Conservation (phyloP, 2,329 filamentous ascomycete species). For the Diaporthe sp. region DNA sequence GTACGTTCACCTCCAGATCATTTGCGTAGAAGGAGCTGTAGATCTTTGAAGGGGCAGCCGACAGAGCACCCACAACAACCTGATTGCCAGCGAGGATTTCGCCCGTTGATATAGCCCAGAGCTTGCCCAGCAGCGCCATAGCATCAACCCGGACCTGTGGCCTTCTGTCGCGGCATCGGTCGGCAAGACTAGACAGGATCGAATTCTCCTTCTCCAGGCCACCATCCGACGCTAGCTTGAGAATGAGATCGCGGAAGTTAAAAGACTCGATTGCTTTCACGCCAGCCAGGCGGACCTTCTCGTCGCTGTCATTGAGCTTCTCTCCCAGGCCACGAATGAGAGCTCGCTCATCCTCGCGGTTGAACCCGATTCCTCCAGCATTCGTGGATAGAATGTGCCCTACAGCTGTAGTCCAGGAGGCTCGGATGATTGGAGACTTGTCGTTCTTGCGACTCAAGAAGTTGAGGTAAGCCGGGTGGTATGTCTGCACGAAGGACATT, state of each 20-base stretch:
- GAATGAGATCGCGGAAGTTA: conserved; percentile 81
- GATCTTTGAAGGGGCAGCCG: conserved; percentile 84
- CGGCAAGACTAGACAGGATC: conserved; percentile 82
- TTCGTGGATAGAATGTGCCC: conserved; percentile 92
- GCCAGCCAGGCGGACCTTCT: conserved; percentile 90
- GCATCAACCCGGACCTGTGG: conserved; percentile 84
- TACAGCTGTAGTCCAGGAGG: conserved; percentile 85
- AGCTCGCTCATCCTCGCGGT: conserved; percentile 80
- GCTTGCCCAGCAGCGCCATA: conserved; percentile 83
- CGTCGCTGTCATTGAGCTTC: conserved; percentile 88
- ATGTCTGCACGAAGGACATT: conserved; percentile 87
- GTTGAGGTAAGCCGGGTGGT: conserved; percentile 81
- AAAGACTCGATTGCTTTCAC: conserved; percentile 86
- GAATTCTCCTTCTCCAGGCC: conserved; percentile 81
- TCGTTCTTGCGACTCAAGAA: conserved; percentile 90
- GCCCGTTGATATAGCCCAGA: conserved; percentile 94
- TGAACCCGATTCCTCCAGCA: conserved; percentile 88
- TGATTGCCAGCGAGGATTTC: conserved; percentile 89
- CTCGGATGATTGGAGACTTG: conserved; percentile 83
- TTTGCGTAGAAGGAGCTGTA: conserved; percentile 92
- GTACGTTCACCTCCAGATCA: conserved; percentile 83
- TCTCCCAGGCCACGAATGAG: conserved; percentile 81
- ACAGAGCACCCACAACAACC: conserved; percentile 77
- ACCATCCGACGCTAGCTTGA: conserved; percentile 82
- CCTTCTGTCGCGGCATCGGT: conserved; percentile 89